Evolutionary conservation across 2,329 filamentous ascomycete genomes (phyloP).

Genomic region (Chrysoporthe cubensis): DNA sequence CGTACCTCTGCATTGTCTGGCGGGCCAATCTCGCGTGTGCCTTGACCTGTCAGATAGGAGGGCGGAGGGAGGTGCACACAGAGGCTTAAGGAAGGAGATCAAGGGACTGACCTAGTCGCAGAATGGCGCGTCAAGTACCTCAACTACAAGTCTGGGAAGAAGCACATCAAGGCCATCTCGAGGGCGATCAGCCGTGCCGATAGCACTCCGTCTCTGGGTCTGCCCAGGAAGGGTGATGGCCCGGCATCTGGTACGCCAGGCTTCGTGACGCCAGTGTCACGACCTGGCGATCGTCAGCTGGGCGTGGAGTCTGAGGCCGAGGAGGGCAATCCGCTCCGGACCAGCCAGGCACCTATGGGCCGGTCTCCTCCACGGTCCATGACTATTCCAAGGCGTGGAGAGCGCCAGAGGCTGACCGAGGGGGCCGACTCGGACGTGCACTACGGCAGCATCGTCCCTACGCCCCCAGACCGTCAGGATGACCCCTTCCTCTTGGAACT

Average conservation of each 20-base stretch:
- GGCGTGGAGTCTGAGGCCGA: conserved; percentile 23
- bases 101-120: conserved; percentile 36
- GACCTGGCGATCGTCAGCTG: conserved; percentile 33
- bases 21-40: not conserved
- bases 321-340: conserved; percentile 32
- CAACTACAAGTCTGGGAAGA: conserved; percentile 95
- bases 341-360: conserved; percentile 36
- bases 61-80: not conserved
- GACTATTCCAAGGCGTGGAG: conserved; percentile 34
- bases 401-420: conserved; percentile 47
- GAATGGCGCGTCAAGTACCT: conserved; percentile 95
- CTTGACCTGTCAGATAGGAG: not conserved
- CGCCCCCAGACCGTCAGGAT: conserved; percentile 40
- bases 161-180: conserved; percentile 82
- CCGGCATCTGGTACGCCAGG: conserved; percentile 35
- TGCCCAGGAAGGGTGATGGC: conserved; percentile 38
- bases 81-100: not conserved
- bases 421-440: conserved; percentile 44
- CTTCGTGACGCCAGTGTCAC: conserved; percentile 33
- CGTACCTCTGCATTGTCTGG: not conserved
- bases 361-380: conserved; percentile 30
- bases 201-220: conserved; percentile 48
- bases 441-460: conserved; percentile 58
- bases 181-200: conserved; percentile 70
- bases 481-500: conserved; percentile 48